Evolutionary conservation across 116 monocot genomes (phyloP).

Genomic region (Iris pallida): DNA sequence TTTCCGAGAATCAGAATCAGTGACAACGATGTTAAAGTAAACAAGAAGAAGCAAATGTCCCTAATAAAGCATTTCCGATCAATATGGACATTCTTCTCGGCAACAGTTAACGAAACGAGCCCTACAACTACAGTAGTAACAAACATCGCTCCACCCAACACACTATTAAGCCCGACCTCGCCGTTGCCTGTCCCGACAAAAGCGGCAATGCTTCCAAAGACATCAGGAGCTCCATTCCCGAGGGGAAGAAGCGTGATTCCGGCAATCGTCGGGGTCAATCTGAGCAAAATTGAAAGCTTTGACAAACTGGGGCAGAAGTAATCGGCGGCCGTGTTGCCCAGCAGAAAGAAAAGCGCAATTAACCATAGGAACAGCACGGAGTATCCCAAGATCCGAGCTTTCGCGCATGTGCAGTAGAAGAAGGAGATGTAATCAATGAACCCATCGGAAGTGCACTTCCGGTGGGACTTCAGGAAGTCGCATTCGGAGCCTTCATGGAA

Average conservation of each 20-base stretch:
- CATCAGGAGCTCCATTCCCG: conserved; percentile 98
- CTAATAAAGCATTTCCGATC: conserved; percentile 77
- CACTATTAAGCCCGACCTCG: conserved; percentile 88
- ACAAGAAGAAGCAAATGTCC: conserved; percentile 75
- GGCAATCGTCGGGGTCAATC: conserved; percentile 83
- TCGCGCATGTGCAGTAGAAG: conserved; percentile 76
- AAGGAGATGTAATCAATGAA: conserved; percentile 77
- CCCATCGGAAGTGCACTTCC: conserved; percentile 60
- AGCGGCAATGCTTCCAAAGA: conserved; percentile 89
- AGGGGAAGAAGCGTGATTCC: conserved; percentile 92
- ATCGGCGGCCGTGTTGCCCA: conserved; percentile 98
- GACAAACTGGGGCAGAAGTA: conserved; percentile 91
- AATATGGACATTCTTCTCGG: conserved; percentile 74
- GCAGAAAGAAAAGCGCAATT: conserved; percentile 70
- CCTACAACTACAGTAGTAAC: conserved; percentile 85
- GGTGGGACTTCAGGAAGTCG: conserved; percentile 65
- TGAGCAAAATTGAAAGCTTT: conserved; percentile 72
- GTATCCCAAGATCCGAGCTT: conserved; percentile 55
- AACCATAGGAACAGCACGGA: conserved; percentile 62
- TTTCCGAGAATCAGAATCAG: conserved; percentile 65
- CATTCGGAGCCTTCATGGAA: conserved; percentile 52
- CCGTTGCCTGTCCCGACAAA: conserved; percentile 67
- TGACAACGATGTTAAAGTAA: conserved; percentile 52
- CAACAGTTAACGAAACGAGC: conserved; percentile 51
- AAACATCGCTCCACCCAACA: conserved; percentile 86